These are phyloP conservation scores for Pluteus cervinus DNA, from an alignment of 768 basidiomycete species.

Conservation along the genomic window DNA sequence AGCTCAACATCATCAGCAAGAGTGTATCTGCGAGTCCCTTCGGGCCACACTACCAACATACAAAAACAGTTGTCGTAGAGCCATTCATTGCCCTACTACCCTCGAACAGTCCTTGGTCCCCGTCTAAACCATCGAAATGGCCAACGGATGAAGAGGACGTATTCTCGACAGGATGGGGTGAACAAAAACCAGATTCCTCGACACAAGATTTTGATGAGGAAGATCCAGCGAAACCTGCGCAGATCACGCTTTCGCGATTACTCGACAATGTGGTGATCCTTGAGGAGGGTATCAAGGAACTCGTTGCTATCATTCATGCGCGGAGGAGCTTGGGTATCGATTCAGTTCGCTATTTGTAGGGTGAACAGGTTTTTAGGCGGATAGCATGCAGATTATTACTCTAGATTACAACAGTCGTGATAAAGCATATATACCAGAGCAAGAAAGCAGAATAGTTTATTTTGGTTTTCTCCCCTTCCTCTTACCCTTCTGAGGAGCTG, in stretches of 20 bases:
- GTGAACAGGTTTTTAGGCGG: no score
- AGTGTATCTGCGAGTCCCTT: constrained; percentile 69
- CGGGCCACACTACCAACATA: constrained; percentile 77
- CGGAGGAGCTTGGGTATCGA: constrained; percentile 82
- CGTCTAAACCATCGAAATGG: constrained; percentile 46
- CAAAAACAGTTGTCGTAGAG: constrained; percentile 63
- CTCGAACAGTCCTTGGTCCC: constrained; percentile 57
- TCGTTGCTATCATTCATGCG: constrained; percentile 80
- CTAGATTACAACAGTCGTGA: no score
- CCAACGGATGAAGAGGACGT: constrained; percentile 65
- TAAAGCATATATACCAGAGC: no score
- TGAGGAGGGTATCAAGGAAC: constrained; percentile 93
- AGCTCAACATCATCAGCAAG: constrained; percentile 28
- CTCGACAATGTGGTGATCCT: constrained; percentile 93
- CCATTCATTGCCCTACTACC: constrained; percentile 62
- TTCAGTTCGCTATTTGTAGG: constrained; percentile 67
- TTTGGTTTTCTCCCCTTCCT: constrained; percentile 30
- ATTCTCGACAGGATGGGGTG: constrained; percentile 48
- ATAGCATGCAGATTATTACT: no score
- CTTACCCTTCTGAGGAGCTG: constrained; percentile 21
- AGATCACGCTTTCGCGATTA: constrained; percentile 73
- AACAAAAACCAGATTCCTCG: constrained; percentile 12
- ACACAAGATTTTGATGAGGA: constrained; percentile 24
- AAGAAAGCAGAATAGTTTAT: no score
- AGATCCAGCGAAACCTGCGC: constrained; percentile 24